Evolutionary conservation across 495 filamentous ascomycete genomes (phyloP).

Genomic region (Tuber indicum): DNA sequence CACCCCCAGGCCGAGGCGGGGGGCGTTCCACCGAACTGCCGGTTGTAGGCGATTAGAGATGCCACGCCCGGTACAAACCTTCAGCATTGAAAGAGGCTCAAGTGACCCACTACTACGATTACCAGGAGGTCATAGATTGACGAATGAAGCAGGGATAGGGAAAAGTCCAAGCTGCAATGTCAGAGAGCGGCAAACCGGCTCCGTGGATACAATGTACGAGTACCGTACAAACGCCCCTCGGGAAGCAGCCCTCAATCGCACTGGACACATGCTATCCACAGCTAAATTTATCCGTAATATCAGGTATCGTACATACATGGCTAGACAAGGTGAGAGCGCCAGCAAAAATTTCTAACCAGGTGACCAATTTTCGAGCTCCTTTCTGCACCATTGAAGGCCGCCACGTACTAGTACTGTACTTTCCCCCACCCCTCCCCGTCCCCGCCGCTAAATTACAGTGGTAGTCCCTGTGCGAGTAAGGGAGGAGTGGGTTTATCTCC

Average conservation of each 20-base stretch:
- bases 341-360: constrained; percentile 1
- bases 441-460: not conserved
- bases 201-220: not conserved
- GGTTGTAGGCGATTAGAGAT: not conserved
- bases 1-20: not conserved
- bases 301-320: not conserved
- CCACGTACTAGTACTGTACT: not conserved
- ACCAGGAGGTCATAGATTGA: not conserved
- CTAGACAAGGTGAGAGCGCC: not conserved
- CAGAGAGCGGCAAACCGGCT: not conserved
- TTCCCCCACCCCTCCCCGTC: not conserved
- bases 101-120: not conserved
- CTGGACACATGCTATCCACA: not conserved
- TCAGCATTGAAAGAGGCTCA: not conserved
- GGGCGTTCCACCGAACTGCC: not conserved
- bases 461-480: not conserved
- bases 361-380: not conserved
- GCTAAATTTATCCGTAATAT: not conserved
- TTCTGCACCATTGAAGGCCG: not conserved
- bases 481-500: not conserved
- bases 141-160: not conserved
- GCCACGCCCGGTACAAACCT: not conserved
- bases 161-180: not conserved
- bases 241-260: not conserved
- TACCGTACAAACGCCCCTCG: not conserved